Percentiles rank a stretch among this genome's conserved stretches.
These are phyloP conservation scores for Moricandia moricandioides DNA, from an alignment of 345 rosid species.

Conservation along the genomic window DNA sequence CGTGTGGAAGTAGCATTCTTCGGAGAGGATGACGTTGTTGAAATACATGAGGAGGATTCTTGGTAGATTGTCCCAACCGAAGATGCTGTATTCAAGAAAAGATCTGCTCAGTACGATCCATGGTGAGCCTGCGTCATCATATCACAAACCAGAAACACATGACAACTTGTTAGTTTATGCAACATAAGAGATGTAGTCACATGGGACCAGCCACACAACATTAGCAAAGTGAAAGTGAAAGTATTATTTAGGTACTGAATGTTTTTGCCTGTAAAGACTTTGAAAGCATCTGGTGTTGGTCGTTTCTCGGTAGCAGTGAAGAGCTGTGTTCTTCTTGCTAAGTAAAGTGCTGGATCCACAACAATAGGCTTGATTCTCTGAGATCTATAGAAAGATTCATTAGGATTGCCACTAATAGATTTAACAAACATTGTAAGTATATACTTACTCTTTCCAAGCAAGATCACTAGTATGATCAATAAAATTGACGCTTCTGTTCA, in stretches of 20 bases:
- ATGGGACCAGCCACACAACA: too few relatives aligned
- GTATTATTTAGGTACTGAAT: background rate
- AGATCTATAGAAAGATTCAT: conserved; percentile 43
- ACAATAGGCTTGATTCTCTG: conserved; percentile 86
- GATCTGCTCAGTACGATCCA: conserved; percentile 84
- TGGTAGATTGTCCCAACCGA: conserved; percentile 97
- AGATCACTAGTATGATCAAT: conserved; percentile 93
- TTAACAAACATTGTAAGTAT: background rate
- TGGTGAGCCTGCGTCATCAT: conserved; percentile 68
- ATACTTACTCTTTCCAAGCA: conserved; percentile 97
- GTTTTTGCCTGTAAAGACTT: conserved; percentile 65
- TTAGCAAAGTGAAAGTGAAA: too few relatives aligned
- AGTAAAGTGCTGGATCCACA: conserved; percentile 87
- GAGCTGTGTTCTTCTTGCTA: conserved; percentile 83
- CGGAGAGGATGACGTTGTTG: conserved; percentile 76
- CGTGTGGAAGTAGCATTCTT: conserved; percentile 91
- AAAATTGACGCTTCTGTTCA: conserved; percentile 82
- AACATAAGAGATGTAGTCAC: too few relatives aligned
- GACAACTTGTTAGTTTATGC: conserved; percentile 9
- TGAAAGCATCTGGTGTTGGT: conserved; percentile 75
- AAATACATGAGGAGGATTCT: conserved; percentile 90
- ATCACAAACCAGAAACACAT: background rate
- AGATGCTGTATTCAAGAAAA: conserved; percentile 80
- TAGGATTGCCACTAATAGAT: background rate
- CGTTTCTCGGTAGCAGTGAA: conserved; percentile 86